Conservation (phyloP, 345 rosid genomes). For the Heritiera fomes region DNA sequence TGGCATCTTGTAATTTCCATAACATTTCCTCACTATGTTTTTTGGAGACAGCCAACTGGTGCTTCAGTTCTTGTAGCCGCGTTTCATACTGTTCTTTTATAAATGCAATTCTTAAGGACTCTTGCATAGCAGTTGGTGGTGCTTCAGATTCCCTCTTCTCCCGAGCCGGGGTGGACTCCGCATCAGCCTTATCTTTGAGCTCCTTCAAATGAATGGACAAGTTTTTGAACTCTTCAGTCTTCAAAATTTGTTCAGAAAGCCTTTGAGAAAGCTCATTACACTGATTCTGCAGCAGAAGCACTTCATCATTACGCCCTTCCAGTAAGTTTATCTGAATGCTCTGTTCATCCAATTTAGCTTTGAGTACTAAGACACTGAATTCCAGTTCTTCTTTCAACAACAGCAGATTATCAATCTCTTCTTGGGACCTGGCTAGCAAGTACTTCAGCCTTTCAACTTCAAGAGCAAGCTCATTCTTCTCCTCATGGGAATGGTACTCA, state of each 20-base stretch:
- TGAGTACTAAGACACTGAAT: conserved; percentile 48
- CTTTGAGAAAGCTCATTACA: conserved; percentile 60
- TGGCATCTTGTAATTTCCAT: conserved; percentile 86
- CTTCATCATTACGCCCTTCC: conserved; percentile 41
- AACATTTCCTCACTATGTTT: conserved; percentile 91
- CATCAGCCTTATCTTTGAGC: conserved; percentile 86
- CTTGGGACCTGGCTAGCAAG: conserved; percentile 44
- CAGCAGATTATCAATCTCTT: conserved; percentile 57
- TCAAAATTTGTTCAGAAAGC: conserved; percentile 79
- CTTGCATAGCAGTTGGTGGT: conserved; percentile 66
- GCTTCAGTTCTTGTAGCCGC: conserved; percentile 80
- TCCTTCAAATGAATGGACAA: conserved; percentile 79
- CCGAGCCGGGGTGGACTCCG: conserved; percentile 55
- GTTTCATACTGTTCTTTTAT: conserved; percentile 92
- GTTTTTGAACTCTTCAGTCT: conserved; percentile 86
- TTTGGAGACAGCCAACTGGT: conserved; percentile 81
- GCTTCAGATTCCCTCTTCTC: conserved; percentile 58
- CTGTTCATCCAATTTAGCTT: conserved; percentile 59
- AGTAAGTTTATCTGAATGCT: conserved; percentile 35
- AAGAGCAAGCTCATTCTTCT: conserved; percentile 37
- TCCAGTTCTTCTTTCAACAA: conserved; percentile 62
- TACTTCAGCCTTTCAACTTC: conserved; percentile 58
- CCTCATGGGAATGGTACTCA: conserved; percentile 35
- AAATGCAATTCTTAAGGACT: conserved; percentile 93
- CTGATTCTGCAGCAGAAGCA: conserved; percentile 45